Conservation (phyloP, 2,329 filamentous ascomycete species). For the Fusarium sp. region DNA sequence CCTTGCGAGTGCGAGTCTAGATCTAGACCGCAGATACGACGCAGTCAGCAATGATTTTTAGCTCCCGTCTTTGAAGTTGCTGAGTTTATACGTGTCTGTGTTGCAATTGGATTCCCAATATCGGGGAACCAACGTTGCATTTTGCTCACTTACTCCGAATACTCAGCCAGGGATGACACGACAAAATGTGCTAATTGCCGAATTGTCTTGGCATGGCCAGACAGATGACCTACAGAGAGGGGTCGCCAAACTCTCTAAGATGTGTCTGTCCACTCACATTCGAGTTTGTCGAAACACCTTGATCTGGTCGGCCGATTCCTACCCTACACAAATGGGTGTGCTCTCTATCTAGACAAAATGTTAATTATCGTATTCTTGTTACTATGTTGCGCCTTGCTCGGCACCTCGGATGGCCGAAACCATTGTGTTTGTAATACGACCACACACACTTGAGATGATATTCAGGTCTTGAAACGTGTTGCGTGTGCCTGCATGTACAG, state of each 20-base stretch:
- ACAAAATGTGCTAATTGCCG: conserved; percentile 11
- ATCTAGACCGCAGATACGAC: not conserved
- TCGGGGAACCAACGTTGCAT: conserved; percentile 21
- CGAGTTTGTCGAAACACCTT: conserved; percentile 21
- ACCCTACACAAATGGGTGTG: conserved; percentile 27
- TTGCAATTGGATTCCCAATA: conserved; percentile 7
- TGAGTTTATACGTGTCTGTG: not conserved
- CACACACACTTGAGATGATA: not conserved
- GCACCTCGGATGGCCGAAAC: conserved; percentile 6
- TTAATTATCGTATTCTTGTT: conserved; percentile 24
- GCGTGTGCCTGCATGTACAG: conserved; percentile 24
- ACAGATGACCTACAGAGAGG: conserved; percentile 14
- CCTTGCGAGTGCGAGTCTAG: conserved; percentile 2
- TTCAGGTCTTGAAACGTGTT: conserved; percentile 1
- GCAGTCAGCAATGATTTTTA: conserved; percentile 12
- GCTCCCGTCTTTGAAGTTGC: conserved; percentile 6
- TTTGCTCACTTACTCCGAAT: conserved; percentile 5
- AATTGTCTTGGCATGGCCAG: conserved; percentile 15
- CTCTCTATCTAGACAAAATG: not conserved
- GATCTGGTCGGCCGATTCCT: conserved; percentile 3
- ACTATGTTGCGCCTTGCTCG: conserved; percentile 13
- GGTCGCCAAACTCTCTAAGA: conserved; percentile 16
- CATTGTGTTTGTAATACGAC: conserved; percentile 1
- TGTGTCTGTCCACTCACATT: conserved; percentile 26
- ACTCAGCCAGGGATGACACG: conserved; percentile 4